Evolutionary conservation across 805 yeast species (phyloP), one percentile per base, ranked within the genome.

Genomic region (Hanseniaspora clermontiae): DNA sequence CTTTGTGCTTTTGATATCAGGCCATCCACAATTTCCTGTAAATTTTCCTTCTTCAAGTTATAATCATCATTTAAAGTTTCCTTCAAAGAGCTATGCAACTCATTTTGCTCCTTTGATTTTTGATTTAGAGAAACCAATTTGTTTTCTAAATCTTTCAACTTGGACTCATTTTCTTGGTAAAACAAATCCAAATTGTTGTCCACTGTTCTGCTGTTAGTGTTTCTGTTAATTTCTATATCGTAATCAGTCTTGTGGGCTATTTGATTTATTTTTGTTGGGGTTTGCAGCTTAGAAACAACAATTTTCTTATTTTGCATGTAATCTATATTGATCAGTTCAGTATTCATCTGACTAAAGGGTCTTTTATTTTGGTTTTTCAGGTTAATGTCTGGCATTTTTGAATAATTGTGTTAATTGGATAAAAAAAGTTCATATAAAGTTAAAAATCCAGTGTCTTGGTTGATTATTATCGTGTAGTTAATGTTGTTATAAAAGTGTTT

Each of bases 121-220:
- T 62, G 57, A 49, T 68, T 66, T 55, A 64, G 67, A 24, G 58
- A 58, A 34, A 59, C 62, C 51, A 68, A 53, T 8, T 59, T 59
- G 7, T 62, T 66, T 51, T 67, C 68, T 38, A 67, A 53, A 8
- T 63, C 61, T 48, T 65, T 66, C 27, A 68, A 58, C 51, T 68
- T 68, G 38, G 61, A 50, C 8, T 68, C 64, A 47, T 67, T 66
- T 45, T 66, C 67, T 38, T 65, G 65, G 46, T 68, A 68, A 39
- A 66, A 65, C 3, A 64, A 60, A 8, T 69, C 63, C 56, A 68
- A 55, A 48, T 49, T 50, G 34, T 20, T 39, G 8, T 24, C 29
- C 9, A 27, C 27, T 2, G 31, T 9, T 11, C n/a, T n/a, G 19
- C 11, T 49, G 15, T 24, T 31, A 12, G 37, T 52, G 8, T 9